phyloP scores from a whole-genome alignment of 148 eudicot species.

The Cornus florida region DNA sequence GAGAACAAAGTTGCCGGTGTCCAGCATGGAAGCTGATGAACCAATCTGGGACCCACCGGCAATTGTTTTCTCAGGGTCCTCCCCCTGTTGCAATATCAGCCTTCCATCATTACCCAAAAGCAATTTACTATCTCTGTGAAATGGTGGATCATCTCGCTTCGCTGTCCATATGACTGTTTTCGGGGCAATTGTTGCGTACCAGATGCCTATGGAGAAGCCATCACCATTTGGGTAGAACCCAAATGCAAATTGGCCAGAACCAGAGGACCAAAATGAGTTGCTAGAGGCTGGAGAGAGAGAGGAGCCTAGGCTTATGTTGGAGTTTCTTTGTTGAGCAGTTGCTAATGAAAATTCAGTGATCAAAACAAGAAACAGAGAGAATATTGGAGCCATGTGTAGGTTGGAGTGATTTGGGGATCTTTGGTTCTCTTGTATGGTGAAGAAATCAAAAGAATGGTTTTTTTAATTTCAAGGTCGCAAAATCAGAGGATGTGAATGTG shows the following conservation, averaged over 20 bases:
- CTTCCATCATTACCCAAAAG: background rate
- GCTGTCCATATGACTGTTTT: background rate
- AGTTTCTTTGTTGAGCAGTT: no score
- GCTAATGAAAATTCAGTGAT: no score
- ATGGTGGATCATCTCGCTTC: background rate
- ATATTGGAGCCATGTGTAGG: no score
- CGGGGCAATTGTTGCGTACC: no score
- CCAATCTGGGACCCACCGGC: background rate
- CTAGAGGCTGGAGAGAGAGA: background rate
- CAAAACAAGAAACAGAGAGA: no score
- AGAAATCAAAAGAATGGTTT: no score
- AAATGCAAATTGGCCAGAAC: background rate
- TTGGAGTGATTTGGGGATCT: no score
- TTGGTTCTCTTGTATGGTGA: no score
- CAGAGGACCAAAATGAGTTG: background rate
- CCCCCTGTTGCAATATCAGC: background rate
- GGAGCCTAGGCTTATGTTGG: no score
- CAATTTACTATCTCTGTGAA: background rate
- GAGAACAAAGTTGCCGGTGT: background rate
- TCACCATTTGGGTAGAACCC: background rate
- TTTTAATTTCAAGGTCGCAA: no score
- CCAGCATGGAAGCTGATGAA: background rate
- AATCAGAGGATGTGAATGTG: no score
- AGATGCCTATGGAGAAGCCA: background rate
- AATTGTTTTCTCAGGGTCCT: background rate